Evolutionary conservation across 768 basidiomycete species (phyloP).

Genomic region (Auriscalpium orientale): DNA sequence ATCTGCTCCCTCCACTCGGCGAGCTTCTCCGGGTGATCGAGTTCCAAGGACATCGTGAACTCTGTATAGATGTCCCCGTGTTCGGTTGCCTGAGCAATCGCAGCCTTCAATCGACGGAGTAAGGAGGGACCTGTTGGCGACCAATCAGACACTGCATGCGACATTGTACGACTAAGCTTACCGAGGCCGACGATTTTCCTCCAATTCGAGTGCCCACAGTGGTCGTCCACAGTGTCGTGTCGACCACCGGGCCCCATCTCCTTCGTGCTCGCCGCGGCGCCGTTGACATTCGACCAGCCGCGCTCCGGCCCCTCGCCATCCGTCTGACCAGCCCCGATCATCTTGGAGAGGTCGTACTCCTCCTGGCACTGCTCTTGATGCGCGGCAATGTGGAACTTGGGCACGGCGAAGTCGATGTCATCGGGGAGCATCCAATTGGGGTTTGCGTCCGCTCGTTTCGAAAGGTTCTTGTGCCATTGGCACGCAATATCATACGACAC

Average conservation of each 20-base stretch:
- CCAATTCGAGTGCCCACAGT: constrained; percentile 23
- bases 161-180: no score
- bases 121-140: neutral
- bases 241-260: constrained; percentile 29
- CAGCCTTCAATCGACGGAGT: neutral
- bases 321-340: no score
- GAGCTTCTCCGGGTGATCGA: neutral
- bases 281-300: constrained; percentile 15
- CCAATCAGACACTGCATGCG: neutral
- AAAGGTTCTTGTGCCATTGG: no score
- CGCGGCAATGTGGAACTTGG: no score
- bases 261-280: constrained; percentile 21
- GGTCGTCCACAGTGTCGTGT: constrained; percentile 20
- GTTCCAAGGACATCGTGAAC: neutral
- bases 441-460: no score
- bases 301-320: neutral
- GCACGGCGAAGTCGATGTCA: no score
- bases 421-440: no score
- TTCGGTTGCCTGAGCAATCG: neutral
- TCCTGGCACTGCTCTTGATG: no score
- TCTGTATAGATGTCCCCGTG: neutral
- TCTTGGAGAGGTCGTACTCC: no score
- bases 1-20: neutral
- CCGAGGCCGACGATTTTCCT: constrained; percentile 12
- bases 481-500: no score